Evolutionary conservation across 2,329 filamentous ascomycete species (phyloP).

Genomic region (Penicillium sp.): DNA sequence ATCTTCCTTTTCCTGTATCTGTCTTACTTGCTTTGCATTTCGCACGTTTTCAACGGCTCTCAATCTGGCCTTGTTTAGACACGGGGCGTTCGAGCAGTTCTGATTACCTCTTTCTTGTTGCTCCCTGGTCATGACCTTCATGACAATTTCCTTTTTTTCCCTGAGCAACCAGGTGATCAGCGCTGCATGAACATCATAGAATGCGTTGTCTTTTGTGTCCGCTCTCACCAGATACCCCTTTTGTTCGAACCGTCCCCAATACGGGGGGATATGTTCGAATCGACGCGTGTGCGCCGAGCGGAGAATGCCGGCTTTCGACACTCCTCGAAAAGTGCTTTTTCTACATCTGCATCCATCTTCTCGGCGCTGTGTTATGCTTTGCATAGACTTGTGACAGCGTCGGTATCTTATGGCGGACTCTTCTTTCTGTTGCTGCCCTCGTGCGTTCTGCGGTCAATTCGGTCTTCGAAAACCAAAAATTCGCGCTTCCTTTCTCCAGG

Average conservation of each 20-base stretch:
- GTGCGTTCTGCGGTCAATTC: conserved; percentile 24
- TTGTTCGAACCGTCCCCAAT: conserved; percentile 40
- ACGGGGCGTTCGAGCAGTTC: conserved; percentile 41
- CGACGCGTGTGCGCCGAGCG: conserved; percentile 40
- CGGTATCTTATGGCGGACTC: conserved; percentile 41
- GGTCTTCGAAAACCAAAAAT: conserved; percentile 12
- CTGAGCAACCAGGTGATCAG: conserved; percentile 33
- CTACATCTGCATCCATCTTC: conserved; percentile 39
- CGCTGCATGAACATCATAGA: conserved; percentile 52
- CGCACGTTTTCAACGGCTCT: conserved; percentile 28
- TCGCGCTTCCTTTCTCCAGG: conserved; percentile 29
- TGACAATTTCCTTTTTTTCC: conserved; percentile 17
- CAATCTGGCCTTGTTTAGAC: conserved; percentile 35
- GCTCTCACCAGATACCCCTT: conserved; percentile 50
- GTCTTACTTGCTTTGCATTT: conserved; percentile 27
- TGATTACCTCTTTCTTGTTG: conserved; percentile 26
- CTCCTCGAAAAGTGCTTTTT: conserved; percentile 38
- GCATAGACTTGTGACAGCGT: conserved; percentile 42
- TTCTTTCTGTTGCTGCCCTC: conserved; percentile 26
- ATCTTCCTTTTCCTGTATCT: conserved; percentile 22
- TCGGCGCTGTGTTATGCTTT: conserved; percentile 40
- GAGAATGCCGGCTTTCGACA: conserved; percentile 35
- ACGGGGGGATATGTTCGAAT: conserved; percentile 37
- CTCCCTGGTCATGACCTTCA: conserved; percentile 3
- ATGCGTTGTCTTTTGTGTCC: conserved; percentile 50